phyloP scores from a whole-genome alignment of 1,284 basidiomycete species.

The Tilletia walkeri region DNA sequence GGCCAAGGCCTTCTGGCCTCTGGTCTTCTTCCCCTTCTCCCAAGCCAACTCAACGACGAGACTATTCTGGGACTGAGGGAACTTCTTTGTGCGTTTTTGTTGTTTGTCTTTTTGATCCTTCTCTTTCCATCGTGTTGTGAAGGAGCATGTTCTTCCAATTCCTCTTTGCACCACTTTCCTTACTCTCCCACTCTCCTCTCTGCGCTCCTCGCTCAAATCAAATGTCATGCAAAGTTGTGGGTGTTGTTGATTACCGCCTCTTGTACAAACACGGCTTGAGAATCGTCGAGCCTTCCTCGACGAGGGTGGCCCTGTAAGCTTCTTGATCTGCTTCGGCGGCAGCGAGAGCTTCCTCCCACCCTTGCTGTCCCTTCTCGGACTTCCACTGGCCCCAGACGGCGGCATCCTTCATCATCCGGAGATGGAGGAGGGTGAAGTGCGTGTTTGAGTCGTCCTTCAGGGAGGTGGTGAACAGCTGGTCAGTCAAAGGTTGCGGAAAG shows the following conservation, averaged over 20 bases:
- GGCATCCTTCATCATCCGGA: not conserved
- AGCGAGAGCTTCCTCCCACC: constrained; percentile 65
- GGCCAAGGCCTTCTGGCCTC: not conserved
- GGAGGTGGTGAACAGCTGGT: not conserved
- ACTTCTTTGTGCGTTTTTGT: no score
- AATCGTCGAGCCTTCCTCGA: constrained; percentile 64
- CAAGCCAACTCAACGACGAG: constrained; percentile 10
- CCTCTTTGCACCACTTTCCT: not conserved
- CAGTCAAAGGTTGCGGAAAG: not conserved
- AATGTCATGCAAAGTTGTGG: not conserved
- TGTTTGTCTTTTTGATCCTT: not conserved
- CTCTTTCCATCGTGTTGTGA: no score
- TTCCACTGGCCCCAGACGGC: not conserved
- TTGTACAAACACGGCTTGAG: constrained; percentile 97
- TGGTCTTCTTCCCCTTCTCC: not conserved
- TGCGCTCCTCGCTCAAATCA: not conserved
- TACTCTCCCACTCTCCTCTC: not conserved
- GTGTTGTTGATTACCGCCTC: constrained; percentile 65
- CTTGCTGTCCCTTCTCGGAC: constrained; percentile 39
- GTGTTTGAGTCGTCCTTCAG: constrained; percentile 13
- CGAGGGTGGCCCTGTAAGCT: constrained; percentile 50
- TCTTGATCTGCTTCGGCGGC: constrained; percentile 49
- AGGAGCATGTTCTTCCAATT: not conserved
- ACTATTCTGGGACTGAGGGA: constrained; percentile 18
- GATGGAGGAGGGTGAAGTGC: constrained; percentile 12